Percentiles rank a stretch among this genome's conserved stretches.
Conservation (phyloP, 1,139 yeast species). For the Blastobotrys arbuscula region DNA sequence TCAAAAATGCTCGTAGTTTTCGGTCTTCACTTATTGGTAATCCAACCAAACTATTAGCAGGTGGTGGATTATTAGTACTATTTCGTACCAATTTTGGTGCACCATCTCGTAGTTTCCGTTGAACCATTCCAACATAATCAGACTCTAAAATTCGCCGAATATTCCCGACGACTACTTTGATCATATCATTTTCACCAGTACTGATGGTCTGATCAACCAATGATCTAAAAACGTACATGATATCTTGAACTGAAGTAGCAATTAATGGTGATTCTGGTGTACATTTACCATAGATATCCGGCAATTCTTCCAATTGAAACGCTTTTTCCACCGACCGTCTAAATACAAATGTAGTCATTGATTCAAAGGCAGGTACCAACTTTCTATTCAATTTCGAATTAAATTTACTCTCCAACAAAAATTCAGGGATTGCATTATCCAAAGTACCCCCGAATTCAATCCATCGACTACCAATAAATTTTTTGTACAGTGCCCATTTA, state of each 20-base stretch:
- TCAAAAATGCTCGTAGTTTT: slow-evolving; percentile 43
- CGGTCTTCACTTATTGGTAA: slow-evolving; percentile 35
- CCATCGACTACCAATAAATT: slow-evolving; percentile 68
- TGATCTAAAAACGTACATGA: slow-evolving; percentile 66
- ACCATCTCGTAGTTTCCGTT: slow-evolving; percentile 51
- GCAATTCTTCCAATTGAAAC: slow-evolving; percentile 70
- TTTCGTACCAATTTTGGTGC: slow-evolving; percentile 5
- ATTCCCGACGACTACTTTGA: slow-evolving; percentile 47
- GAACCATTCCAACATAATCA: slow-evolving; percentile 43
- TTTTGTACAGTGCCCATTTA: slow-evolving; percentile 81
- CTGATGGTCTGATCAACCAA: slow-evolving; percentile 54
- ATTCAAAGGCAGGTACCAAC: slow-evolving; percentile 58
- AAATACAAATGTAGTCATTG: slow-evolving; percentile 59
- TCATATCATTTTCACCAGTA: slow-evolving; percentile 53
- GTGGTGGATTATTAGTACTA: slow-evolving; percentile 2
- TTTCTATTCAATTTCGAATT: slow-evolving; percentile 51
- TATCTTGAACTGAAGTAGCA: slow-evolving; percentile 83
- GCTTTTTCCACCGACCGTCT: slow-evolving; percentile 80
- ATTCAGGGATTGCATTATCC: slow-evolving; percentile 31
- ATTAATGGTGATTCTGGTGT: slow-evolving; percentile 56
- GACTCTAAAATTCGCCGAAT: slow-evolving; percentile 43
- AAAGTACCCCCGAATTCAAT: slow-evolving; percentile 34
- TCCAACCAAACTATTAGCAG: slow-evolving; percentile 18
- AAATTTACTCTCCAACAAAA: slow-evolving; percentile 53
- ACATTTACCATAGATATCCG: slow-evolving; percentile 36